These are phyloP conservation scores for Wallacemonas sp. DNA, from an alignment of 208 protist species.

Conservation along the genomic window DNA sequence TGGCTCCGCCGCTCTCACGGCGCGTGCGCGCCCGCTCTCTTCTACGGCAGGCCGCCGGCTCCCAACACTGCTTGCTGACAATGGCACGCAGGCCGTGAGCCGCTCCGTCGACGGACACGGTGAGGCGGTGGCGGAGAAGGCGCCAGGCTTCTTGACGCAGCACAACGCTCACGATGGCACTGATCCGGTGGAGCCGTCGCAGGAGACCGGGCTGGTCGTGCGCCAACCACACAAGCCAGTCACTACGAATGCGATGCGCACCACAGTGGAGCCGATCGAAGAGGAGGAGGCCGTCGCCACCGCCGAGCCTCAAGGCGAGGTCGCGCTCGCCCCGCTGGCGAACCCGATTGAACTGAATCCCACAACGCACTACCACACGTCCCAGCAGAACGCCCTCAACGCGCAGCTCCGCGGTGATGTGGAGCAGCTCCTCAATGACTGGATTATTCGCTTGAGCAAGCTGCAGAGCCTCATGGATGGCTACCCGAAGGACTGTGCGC, in stretches of 20 bases:
- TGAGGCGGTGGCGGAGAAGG: not conserved
- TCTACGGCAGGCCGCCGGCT: constrained; percentile 11
- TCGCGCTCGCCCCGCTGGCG: constrained; percentile 30
- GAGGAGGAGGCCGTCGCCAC: not conserved
- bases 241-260: constrained; percentile 4
- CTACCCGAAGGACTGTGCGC: constrained; percentile 40
- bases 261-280: constrained; percentile 13
- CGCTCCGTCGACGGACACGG: not conserved
- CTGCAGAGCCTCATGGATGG: constrained; percentile 34
- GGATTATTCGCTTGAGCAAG: constrained; percentile 43
- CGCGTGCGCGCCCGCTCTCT: not conserved
- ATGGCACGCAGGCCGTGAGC: not conserved
- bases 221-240: constrained; percentile 2
- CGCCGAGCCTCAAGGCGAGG: constrained; percentile 29
- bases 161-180: constrained; percentile 5
- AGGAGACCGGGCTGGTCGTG: not conserved
- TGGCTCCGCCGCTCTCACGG: not conserved
- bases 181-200: not conserved
- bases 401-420: constrained; percentile 64
- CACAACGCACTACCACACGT: constrained; percentile 63
- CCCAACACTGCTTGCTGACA: not conserved
- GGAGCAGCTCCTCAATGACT: constrained; percentile 49
- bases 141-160: not conserved
- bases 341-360: constrained; percentile 51
- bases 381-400: constrained; percentile 78